Evolutionary conservation across 2,329 filamentous ascomycete species (phyloP).

Genomic region (Ophiostoma piceae): DNA sequence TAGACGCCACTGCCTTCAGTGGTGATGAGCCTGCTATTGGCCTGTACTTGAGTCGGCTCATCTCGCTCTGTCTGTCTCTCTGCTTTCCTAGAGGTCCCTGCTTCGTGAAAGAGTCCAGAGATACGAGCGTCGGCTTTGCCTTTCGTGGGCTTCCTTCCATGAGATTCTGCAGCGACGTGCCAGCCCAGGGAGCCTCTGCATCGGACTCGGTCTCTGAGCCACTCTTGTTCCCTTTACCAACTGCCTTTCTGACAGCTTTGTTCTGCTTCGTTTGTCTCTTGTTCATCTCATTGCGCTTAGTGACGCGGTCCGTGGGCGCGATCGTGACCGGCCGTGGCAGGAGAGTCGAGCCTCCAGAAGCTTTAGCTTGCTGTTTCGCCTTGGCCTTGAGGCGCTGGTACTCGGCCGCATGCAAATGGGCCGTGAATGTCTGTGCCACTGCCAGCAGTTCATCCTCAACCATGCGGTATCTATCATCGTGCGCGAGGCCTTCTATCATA

Average conservation of each 20-base stretch:
- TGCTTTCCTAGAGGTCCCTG: background rate
- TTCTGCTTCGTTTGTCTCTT: slow-evolving; percentile 38
- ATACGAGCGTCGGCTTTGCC: slow-evolving; percentile 28
- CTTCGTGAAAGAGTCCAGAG: background rate
- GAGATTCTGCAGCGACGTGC: slow-evolving; percentile 39
- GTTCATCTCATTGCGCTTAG: slow-evolving; percentile 34
- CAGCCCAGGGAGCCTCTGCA: slow-evolving; percentile 33
- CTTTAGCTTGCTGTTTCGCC: slow-evolving; percentile 37
- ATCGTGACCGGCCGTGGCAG: slow-evolving; percentile 50
- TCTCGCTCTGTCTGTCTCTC: background rate
- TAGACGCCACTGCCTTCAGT: background rate
- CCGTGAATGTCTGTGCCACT: slow-evolving; percentile 64
- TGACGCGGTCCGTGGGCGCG: slow-evolving; percentile 34
- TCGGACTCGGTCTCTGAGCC: slow-evolving; percentile 32
- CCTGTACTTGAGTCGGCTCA: background rate
- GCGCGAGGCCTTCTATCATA: slow-evolving; percentile 59
- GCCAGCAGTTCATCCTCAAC: slow-evolving; percentile 74
- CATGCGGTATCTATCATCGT: slow-evolving; percentile 74
- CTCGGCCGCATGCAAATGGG: slow-evolving; percentile 70
- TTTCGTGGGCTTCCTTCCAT: slow-evolving; percentile 38
- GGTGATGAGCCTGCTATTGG: background rate
- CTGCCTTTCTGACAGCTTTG: slow-evolving; percentile 28
- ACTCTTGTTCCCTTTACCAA: slow-evolving; percentile 23
- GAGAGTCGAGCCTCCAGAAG: slow-evolving; percentile 28
- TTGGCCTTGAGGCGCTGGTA: slow-evolving; percentile 62